phyloP scores from a whole-genome alignment of 352 stramenopile species.

The Phytophthora crassamura region DNA sequence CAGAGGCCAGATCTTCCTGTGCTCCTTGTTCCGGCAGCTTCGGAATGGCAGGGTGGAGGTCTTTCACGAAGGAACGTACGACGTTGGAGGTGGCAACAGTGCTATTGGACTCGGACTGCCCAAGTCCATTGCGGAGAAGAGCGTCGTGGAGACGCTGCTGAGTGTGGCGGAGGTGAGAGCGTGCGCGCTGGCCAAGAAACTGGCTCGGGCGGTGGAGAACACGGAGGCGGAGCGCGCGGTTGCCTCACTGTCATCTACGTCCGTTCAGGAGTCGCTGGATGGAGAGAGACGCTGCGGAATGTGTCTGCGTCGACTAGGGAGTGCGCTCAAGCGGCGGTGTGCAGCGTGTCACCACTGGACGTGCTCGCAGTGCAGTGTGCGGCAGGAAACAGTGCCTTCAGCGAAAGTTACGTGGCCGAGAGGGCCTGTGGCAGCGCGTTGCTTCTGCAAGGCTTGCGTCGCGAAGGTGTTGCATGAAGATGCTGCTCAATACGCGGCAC shows the following conservation, averaged over 20 bases:
- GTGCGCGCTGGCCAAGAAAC: constrained; percentile 67
- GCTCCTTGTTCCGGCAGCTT: constrained; percentile 73
- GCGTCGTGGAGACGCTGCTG: constrained; percentile 49
- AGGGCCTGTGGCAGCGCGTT: constrained; percentile 36
- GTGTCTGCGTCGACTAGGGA: constrained; percentile 47
- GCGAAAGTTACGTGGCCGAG: constrained; percentile 6
- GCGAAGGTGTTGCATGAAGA: constrained; percentile 60
- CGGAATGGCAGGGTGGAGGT: constrained; percentile 61
- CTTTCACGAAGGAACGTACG: constrained; percentile 68
- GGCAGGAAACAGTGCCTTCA: constrained; percentile 53
- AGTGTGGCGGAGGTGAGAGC: constrained; percentile 49
- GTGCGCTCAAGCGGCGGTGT: constrained; percentile 47
- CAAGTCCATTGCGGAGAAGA: constrained; percentile 52
- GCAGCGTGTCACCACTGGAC: constrained; percentile 54
- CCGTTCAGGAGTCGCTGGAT: constrained; percentile 41
- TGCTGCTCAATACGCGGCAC: constrained; percentile 50
- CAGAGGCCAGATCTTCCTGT: constrained; percentile 69
- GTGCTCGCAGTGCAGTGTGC: constrained; percentile 51
- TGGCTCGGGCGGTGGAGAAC: constrained; percentile 50
- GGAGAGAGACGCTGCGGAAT: constrained; percentile 57
- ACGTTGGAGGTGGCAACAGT: constrained; percentile 44
- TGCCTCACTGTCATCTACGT: constrained; percentile 39
- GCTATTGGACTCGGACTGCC: constrained; percentile 44
- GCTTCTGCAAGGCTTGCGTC: constrained; percentile 70
- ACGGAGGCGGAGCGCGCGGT: constrained; percentile 35